Percentiles rank a stretch among this genome's conserved stretches.
Conservation (phyloP, 2,329 filamentous ascomycete species). For the Allantophomopsis lycopodina region DNA sequence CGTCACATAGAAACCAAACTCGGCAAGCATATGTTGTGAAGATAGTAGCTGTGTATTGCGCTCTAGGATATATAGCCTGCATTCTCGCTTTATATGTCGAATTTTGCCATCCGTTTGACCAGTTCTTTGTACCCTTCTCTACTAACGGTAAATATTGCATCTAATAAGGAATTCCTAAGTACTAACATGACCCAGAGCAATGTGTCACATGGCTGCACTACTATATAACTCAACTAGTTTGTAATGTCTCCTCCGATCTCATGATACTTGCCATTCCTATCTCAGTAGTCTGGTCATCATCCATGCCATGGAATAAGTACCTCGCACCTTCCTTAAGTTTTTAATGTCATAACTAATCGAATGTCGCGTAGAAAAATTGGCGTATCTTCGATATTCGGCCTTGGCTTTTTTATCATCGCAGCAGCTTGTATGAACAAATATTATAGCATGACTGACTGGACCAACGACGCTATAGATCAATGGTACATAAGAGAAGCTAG, state of each 20-base stretch:
- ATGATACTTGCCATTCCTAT: conserved; percentile 44
- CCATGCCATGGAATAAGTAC: conserved; percentile 19
- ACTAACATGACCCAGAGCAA: conserved; percentile 25
- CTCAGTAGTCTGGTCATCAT: conserved; percentile 28
- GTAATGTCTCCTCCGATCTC: conserved; percentile 46
- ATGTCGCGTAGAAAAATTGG: conserved; percentile 31
- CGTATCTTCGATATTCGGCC: conserved; percentile 33
- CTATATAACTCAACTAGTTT: conserved; percentile 40
- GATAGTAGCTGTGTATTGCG: conserved; percentile 31
- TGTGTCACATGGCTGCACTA: conserved; percentile 42
- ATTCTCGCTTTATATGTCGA: conserved; percentile 33
- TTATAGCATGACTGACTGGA: too few relatives aligned
- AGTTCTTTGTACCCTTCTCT: conserved; percentile 39
- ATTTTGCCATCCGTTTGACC: conserved; percentile 39
- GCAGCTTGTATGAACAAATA: too few relatives aligned
- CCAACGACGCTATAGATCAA: conserved; percentile 14
- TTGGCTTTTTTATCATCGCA: conserved; percentile 32
- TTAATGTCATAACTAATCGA: too few relatives aligned
- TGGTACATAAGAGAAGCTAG: conserved; percentile 40
- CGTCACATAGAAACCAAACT: conserved; percentile 25
- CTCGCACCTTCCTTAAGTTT: too few relatives aligned
- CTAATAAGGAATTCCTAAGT: not conserved
- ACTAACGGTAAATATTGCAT: conserved; percentile 25
- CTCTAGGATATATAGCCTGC: conserved; percentile 32
- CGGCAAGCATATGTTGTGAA: conserved; percentile 31